Conservation (phyloP, 2,329 filamentous ascomycete genomes). For the Claviceps sp. region DNA sequence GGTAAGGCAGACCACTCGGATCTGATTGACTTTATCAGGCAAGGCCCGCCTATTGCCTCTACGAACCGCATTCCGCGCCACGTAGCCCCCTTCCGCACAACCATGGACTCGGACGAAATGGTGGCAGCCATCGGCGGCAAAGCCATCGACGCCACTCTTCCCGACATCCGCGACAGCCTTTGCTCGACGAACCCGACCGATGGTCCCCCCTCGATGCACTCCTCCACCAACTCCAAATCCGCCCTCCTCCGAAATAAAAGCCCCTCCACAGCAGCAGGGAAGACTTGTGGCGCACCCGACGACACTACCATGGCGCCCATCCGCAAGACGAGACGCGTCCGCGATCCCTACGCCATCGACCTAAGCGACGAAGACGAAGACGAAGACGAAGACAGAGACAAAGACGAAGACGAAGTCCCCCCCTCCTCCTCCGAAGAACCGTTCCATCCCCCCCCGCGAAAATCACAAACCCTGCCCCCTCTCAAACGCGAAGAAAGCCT, state of each 20-base stretch:
- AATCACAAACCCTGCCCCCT: slow-evolving; percentile 20
- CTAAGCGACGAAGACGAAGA: slow-evolving; percentile 49
- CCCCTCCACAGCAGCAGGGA: slow-evolving; percentile 15
- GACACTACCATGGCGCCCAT: slow-evolving; percentile 49
- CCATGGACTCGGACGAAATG: slow-evolving; percentile 76
- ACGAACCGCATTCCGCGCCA: slow-evolving; percentile 60
- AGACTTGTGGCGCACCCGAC: slow-evolving; percentile 34
- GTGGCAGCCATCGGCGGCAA: slow-evolving; percentile 37
- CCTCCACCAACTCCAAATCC: slow-evolving; percentile 62
- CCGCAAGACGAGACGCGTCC: slow-evolving; percentile 63
- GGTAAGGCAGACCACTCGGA: slow-evolving; percentile 61
- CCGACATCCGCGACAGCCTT: slow-evolving; percentile 41
- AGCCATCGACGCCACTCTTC: slow-evolving; percentile 43
- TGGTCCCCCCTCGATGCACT: slow-evolving; percentile 40
- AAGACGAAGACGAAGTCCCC: slow-evolving; percentile 36
- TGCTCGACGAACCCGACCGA: slow-evolving; percentile 45
- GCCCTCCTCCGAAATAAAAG: slow-evolving; percentile 42
- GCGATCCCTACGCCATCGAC: slow-evolving; percentile 91
- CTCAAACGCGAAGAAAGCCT: slow-evolving; percentile 50
- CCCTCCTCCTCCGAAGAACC: too few species aligned
- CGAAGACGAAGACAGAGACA: slow-evolving; percentile 48
- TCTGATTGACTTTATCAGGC: slow-evolving; percentile 87
- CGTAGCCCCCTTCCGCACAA: slow-evolving; percentile 74
- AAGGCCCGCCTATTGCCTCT: slow-evolving; percentile 55
- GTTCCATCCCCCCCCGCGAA: too few species aligned